Conservation (phyloP, 768 basidiomycete species). For the Leccinum truebloodii region DNA sequence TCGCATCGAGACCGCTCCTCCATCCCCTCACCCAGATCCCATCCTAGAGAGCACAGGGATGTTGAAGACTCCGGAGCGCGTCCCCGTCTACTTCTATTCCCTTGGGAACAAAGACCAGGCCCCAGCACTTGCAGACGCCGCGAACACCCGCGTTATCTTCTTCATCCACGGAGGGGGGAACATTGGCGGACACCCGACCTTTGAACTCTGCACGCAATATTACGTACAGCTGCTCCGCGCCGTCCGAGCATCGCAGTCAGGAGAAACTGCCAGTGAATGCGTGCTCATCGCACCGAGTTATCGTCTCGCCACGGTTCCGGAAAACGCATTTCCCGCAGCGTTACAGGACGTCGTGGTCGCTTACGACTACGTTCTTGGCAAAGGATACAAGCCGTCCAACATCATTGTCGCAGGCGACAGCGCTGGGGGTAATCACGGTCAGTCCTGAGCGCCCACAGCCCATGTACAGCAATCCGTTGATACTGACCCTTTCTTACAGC, state of each 20-base stretch:
- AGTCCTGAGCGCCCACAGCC: neutral
- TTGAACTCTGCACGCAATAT: constrained; percentile 1
- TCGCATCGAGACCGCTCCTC: constrained; percentile 19
- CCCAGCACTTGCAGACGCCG: neutral
- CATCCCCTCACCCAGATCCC: constrained; percentile 9
- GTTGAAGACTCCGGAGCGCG: constrained; percentile 18
- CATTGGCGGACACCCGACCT: constrained; percentile 21
- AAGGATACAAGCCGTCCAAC: constrained; percentile 25
- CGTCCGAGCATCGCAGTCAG: neutral
- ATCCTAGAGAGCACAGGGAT: neutral
- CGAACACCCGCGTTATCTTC: constrained; percentile 21
- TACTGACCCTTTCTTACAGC: constrained; percentile 11
- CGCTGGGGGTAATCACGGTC: constrained; percentile 29
- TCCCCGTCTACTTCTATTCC: constrained; percentile 24
- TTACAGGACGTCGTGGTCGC: constrained; percentile 27
- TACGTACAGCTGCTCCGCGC: constrained; percentile 15
- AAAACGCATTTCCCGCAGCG: constrained; percentile 25
- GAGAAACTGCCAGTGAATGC: neutral
- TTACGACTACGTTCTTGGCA: constrained; percentile 25
- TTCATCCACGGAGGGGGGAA: constrained; percentile 28
- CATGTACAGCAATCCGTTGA: neutral
- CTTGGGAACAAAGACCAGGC: neutral
- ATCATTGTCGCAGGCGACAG: constrained; percentile 26
- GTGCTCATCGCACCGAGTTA: constrained; percentile 27
- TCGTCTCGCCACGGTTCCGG: constrained; percentile 23